phyloP scores from a whole-genome alignment of 2,329 filamentous ascomycete species.

The Aureobasidium sp. region DNA sequence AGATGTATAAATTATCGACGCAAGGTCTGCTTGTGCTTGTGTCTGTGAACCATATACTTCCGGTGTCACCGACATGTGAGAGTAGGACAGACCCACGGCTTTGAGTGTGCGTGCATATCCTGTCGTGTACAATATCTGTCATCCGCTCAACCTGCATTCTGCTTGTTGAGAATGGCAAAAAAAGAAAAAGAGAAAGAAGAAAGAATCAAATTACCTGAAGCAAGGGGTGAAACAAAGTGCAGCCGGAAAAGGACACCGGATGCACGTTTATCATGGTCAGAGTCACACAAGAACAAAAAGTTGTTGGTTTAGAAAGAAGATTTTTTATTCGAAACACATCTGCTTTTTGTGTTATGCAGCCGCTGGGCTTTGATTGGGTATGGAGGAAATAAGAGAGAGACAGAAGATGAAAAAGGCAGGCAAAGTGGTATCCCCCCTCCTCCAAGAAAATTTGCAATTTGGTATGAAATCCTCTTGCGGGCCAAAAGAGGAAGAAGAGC shows the following conservation, averaged over 20 bases:
- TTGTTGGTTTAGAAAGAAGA: neutral
- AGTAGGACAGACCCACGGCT: neutral
- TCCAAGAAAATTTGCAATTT: conserved; percentile 3
- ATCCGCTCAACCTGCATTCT: neutral
- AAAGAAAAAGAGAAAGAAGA: too few species aligned
- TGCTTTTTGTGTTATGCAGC: conserved; percentile 10
- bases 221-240: neutral
- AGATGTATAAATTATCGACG: neutral
- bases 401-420: neutral
- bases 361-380: neutral
- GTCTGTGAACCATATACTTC: neutral
- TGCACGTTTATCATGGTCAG: neutral
- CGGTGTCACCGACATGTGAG: neutral
- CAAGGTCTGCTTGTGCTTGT: neutral
- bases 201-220: neutral
- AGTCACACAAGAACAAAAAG: neutral
- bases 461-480: neutral
- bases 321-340: conserved; percentile 11
- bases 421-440: conserved; percentile 1
- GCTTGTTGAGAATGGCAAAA: neutral
- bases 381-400: neutral
- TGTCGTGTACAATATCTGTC: conserved; percentile 1
- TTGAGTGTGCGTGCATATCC: neutral
- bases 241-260: neutral
- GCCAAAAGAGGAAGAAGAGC: neutral